Evolutionary conservation across 208 protist species (phyloP), one percentile per base, ranked within the genome.

Genomic region (Trypanosoma vivax): DNA sequence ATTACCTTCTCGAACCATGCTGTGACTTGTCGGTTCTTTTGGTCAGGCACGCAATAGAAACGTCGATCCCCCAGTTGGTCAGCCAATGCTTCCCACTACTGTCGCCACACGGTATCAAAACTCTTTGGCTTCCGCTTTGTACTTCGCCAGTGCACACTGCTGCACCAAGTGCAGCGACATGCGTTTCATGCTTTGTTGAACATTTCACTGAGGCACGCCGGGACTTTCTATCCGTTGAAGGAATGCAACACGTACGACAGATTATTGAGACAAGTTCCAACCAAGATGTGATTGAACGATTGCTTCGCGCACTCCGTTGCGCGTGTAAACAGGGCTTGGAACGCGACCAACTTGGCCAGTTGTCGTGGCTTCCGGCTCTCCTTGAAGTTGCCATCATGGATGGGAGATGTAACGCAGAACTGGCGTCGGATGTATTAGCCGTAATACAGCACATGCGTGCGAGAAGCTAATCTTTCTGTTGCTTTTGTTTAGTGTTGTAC

Each of bases 71-170:
- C n/a, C 63, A 52, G 1, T 50, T 66, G 24, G 56, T 60, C 14
- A 45, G 54, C 45, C 64, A 79, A 63, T 86, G 73, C 34, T 40
- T 73, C 1, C 33, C 43, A 21, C 65, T 79, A 3, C 39, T 73
- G 0, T 33, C 68, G 25, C 66, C 63, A 16, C 59, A 69, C 21
- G 65, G 53, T 6, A 52, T 91, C 23, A 46, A 60, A 18, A 33
- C 34, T 19, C 47, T 86, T 2, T 76, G 80, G 53, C 50, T 91
- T 27, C 79, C 79, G 1, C 61, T 88, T 16, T 85, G 76, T 46
- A 30, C 27, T 6, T 61, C 65, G 50, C 48, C 49, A 24, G 3
- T 59, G 47, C 41, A 45, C 29, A 34, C 43, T 24, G 35, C 29
- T 68, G 40, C 70, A 49, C 73, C 82, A 54, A 70, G 66, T 11